A percentile compares a stretch with the other conserved stretches of the same genome.
Conservation (phyloP, 768 basidiomycete genomes). For the Pisolithus microcarpus region DNA sequence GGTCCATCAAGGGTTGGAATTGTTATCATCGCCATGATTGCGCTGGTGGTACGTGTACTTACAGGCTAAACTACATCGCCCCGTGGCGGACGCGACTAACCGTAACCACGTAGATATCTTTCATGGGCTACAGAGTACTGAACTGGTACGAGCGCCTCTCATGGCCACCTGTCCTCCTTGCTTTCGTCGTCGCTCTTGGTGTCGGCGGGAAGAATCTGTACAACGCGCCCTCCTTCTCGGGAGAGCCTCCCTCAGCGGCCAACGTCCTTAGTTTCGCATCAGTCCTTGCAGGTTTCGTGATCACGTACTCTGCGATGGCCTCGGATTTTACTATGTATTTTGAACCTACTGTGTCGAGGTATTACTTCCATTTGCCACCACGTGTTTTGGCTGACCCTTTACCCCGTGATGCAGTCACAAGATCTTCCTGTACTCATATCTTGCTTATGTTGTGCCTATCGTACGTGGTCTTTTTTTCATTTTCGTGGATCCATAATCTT, state of each 20-base stretch:
- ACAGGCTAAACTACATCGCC: not conserved
- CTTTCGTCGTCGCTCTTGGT: conserved; percentile 64
- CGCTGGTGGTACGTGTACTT: conserved; percentile 43
- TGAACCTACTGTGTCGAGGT: conserved; percentile 52
- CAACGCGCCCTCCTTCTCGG: conserved; percentile 32
- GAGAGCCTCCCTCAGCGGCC: conserved; percentile 45
- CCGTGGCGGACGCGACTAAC: not conserved
- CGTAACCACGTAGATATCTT: conserved; percentile 39
- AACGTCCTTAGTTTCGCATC: conserved; percentile 59
- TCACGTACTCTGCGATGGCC: conserved; percentile 53
- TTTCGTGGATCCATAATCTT: not conserved
- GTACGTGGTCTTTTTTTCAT: conserved; percentile 38
- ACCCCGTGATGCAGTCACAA: conserved; percentile 34
- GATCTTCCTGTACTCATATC: conserved; percentile 59
- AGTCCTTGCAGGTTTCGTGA: conserved; percentile 64
- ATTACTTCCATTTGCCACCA: conserved; percentile 6
- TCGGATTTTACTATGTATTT: conserved; percentile 77
- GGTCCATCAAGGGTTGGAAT: conserved; percentile 59
- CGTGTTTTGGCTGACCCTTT: conserved; percentile 5
- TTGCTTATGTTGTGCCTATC: conserved; percentile 54
- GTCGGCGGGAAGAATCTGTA: conserved; percentile 66
- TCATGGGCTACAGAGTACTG: conserved; percentile 62
- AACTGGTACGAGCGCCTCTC: conserved; percentile 65
- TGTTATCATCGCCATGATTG: conserved; percentile 63
- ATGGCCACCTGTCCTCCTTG: conserved; percentile 74